A percentile compares a stretch with the other conserved stretches of the same genome.
These are phyloP conservation scores for Clonostachys rhizophaga DNA, from an alignment of 2,329 filamentous ascomycete genomes.

Conservation along the genomic window DNA sequence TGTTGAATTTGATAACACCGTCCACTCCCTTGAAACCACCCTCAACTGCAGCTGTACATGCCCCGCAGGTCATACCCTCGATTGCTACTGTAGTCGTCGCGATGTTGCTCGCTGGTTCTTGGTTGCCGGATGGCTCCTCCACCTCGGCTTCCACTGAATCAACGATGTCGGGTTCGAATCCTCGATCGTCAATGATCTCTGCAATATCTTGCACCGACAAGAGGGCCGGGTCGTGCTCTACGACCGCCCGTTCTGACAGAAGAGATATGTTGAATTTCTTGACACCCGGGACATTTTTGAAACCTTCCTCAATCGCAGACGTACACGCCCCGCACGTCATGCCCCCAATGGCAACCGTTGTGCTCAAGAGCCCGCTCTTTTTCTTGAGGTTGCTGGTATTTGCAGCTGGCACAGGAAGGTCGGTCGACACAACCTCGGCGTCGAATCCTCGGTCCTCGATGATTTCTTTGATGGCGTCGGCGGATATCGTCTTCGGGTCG, in stretches of 20 bases:
- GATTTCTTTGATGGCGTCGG: conserved; percentile 74
- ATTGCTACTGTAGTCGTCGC: conserved; percentile 82
- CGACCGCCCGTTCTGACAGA: conserved; percentile 77
- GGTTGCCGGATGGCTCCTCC: conserved; percentile 7
- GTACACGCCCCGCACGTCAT: conserved; percentile 94
- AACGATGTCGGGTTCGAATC: conserved; percentile 76
- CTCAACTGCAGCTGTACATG: conserved; percentile 90
- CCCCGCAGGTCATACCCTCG: conserved; percentile 96
- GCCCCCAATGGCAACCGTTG: conserved; percentile 74
- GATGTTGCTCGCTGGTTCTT: conserved; percentile 32
- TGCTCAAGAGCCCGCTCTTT: conserved; percentile 45
- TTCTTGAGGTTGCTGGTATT: conserved; percentile 11
- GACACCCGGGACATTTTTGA: conserved; percentile 70
- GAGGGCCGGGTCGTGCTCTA: conserved; percentile 67
- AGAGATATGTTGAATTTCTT: conserved; percentile 77
- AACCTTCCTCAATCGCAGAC: conserved; percentile 76
- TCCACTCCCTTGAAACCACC: conserved; percentile 72
- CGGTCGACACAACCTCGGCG: conserved; percentile 79
- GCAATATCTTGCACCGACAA: conserved; percentile 48
- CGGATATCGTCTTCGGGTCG: conserved; percentile 67
- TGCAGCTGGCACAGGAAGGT: conserved; percentile 55
- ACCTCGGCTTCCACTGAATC: conserved; percentile 51
- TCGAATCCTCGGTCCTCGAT: conserved; percentile 94
- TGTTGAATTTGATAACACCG: conserved; percentile 85
- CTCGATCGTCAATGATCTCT: conserved; percentile 63